phyloP scores from a whole-genome alignment of 2,329 filamentous ascomycete genomes.

The Plectosphaerella sp. region DNA sequence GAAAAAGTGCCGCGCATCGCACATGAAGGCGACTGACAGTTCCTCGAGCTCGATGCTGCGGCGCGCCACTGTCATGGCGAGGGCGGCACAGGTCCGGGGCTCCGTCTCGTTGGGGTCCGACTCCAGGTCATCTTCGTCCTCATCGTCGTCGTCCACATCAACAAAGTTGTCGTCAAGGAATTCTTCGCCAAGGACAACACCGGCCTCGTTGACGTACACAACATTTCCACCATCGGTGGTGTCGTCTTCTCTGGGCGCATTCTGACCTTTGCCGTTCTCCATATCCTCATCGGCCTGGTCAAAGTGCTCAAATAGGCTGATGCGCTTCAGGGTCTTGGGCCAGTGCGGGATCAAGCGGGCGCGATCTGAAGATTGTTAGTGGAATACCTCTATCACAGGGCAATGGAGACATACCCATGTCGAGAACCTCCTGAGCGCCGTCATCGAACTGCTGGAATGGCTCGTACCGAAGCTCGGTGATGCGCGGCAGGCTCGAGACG shows the following conservation, averaged over 20 bases:
- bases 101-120: not conserved
- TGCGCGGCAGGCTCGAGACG: conserved; percentile 13
- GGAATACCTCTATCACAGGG: not conserved
- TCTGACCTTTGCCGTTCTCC: not conserved
- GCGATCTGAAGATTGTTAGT: conserved; percentile 6
- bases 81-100: conserved; percentile 7
- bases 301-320: conserved; percentile 17
- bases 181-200: too few species aligned
- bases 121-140: not conserved
- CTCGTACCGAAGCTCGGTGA: conserved; percentile 13
- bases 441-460: conserved; percentile 14
- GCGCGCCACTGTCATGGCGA: conserved; percentile 9
- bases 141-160: not conserved
- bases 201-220: not conserved
- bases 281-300: conserved; percentile 6
- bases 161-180: not conserved
- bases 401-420: conserved; percentile 6
- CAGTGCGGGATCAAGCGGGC: conserved; percentile 14
- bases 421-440: conserved; percentile 11
- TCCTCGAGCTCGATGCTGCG: conserved; percentile 12
- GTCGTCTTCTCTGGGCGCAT: not conserved
- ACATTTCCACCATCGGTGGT: not conserved
- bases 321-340: conserved; percentile 11
- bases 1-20: conserved; percentile 12
- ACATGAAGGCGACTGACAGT: conserved; percentile 12